Evolutionary conservation across 2,329 filamentous ascomycete species (phyloP).

Genomic region (Thielaviopsis punctulata): DNA sequence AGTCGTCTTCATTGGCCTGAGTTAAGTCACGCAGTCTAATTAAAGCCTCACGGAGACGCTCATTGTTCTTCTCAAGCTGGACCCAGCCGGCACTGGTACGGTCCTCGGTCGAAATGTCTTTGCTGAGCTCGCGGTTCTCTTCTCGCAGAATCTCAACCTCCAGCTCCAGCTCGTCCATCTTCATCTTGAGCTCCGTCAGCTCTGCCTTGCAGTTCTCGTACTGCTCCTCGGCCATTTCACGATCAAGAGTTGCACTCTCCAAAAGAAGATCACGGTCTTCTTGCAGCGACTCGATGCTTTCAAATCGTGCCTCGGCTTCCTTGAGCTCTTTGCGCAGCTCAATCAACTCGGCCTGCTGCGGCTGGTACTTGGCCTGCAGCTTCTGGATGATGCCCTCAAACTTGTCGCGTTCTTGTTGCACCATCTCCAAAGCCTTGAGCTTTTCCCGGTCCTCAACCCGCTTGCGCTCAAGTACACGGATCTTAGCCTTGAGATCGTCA

Average conservation of each 20-base stretch:
- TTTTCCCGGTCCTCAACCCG: constrained; percentile 71
- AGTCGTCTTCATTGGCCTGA: constrained; percentile 66
- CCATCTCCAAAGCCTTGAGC: constrained; percentile 57
- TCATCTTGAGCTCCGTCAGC: constrained; percentile 56
- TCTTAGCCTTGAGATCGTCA: constrained; percentile 75
- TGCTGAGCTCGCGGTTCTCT: constrained; percentile 69
- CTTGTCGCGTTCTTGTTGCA: constrained; percentile 60
- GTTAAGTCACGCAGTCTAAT: constrained; percentile 73
- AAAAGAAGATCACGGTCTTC: constrained; percentile 72
- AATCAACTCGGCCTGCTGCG: constrained; percentile 61
- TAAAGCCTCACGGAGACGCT: constrained; percentile 70
- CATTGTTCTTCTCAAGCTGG: constrained; percentile 80
- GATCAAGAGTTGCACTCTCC: constrained; percentile 75
- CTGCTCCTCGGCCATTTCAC: constrained; percentile 91
- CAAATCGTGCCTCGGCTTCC: constrained; percentile 52
- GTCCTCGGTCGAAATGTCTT: constrained; percentile 79
- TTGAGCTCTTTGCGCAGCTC: constrained; percentile 64
- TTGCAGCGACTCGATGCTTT: constrained; percentile 39
- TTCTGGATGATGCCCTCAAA: constrained; percentile 80
- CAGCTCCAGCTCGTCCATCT: constrained; percentile 67
- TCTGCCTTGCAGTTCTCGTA: constrained; percentile 70
- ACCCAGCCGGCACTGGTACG: constrained; percentile 74
- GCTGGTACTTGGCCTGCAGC: constrained; percentile 73
- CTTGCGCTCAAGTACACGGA: constrained; percentile 78
- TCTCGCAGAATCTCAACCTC: constrained; percentile 76